Evolutionary conservation across 2,329 filamentous ascomycete genomes (phyloP).

Genomic region (Rutstroemia sydowiana): DNA sequence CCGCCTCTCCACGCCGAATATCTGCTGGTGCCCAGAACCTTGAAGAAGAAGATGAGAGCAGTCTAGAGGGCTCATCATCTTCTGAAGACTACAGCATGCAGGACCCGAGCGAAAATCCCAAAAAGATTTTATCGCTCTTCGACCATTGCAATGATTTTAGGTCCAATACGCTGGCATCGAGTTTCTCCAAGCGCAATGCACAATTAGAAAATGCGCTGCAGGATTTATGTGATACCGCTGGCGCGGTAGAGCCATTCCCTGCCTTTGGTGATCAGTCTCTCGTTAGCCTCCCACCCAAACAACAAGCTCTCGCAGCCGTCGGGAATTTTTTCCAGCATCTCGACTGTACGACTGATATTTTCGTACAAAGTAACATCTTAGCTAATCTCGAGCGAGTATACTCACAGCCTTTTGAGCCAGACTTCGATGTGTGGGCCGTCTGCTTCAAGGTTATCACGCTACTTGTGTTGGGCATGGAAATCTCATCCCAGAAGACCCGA

Average conservation of each 20-base stretch:
- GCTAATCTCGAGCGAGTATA: conserved; percentile 6
- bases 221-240: conserved; percentile 3
- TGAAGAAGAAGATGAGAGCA: not conserved
- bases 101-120: not conserved
- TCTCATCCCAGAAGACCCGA: not conserved
- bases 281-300: conserved; percentile 3
- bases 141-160: not conserved
- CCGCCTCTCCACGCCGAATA: not conserved
- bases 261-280: conserved; percentile 1
- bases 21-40: not conserved
- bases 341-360: conserved; percentile 6
- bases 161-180: not conserved
- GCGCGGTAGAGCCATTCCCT: conserved; percentile 2
- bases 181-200: not conserved
- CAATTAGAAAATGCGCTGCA: not conserved
- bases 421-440: conserved; percentile 6
- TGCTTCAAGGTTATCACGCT: conserved; percentile 5
- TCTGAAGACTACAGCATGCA: not conserved
- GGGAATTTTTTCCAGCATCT: conserved; percentile 7
- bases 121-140: not conserved
- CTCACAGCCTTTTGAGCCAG: not conserved
- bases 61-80: not conserved
- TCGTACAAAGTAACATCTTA: conserved; percentile 5
- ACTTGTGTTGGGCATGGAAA: conserved; percentile 9
- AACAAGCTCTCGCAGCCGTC: not conserved